Percentiles rank a stretch among this genome's conserved stretches.
Evolutionary conservation across 139 green algal genomes (phyloP).

Genomic region (Parachlorella kessleri): DNA sequence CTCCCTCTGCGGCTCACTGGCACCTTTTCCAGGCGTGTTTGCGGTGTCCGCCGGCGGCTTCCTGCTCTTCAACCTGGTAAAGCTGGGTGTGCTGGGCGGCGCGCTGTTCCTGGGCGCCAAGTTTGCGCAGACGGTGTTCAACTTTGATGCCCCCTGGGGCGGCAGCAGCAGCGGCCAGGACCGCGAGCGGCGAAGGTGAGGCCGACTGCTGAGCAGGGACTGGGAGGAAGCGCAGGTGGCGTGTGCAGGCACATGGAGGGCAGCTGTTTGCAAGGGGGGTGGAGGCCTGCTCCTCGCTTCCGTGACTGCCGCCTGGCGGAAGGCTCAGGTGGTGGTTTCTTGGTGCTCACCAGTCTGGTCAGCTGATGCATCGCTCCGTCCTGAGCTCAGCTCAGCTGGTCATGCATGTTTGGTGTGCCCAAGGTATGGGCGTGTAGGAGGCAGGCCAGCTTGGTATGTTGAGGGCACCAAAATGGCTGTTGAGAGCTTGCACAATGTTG

Average conservation of each 20-base stretch:
- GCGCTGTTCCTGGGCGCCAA: slow-evolving; percentile 19
- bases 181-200: neutral
- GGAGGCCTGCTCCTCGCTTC: neutral
- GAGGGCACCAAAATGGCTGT: too few relatives aligned
- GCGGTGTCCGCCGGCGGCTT: slow-evolving; percentile 6
- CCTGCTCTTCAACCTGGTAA: slow-evolving; percentile 18
- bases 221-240: neutral
- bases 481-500: too few relatives aligned
- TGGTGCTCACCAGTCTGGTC: too few relatives aligned
- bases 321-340: too few relatives aligned
- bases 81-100: slow-evolving; percentile 18
- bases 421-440: too few relatives aligned
- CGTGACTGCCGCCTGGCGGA: neutral
- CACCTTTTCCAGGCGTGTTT: slow-evolving; percentile 33
- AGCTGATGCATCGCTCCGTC: too few relatives aligned
- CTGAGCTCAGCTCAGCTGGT: too few relatives aligned
- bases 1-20: too few relatives aligned
- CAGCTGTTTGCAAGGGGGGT: neutral
- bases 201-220: neutral
- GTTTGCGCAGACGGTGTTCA: slow-evolving; percentile 5
- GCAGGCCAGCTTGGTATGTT: too few relatives aligned
- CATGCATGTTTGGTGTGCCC: too few relatives aligned
- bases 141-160: neutral
- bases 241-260: neutral
- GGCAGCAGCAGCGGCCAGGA: neutral